Evolutionary conservation across 371 early-diverging fungal genomes (phyloP).

Genomic region (Mucor indicus): DNA sequence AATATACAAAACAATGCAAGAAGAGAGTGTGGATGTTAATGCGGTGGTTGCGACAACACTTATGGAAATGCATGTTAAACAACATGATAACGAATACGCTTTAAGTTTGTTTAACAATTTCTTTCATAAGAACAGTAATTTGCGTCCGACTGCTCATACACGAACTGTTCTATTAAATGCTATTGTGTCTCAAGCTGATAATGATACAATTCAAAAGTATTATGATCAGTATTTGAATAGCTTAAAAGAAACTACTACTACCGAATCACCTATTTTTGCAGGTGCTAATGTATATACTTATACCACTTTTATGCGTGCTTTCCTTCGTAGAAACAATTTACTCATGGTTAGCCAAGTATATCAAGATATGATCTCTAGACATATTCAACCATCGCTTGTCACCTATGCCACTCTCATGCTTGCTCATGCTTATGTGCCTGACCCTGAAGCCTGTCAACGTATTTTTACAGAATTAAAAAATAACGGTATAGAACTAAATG

Average conservation of each 20-base stretch:
- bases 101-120: constrained; percentile 33
- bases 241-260: background rate
- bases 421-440: constrained; percentile 42
- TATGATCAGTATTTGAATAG: constrained; percentile 27
- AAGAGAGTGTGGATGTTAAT: constrained; percentile 24
- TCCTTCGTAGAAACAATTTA: constrained; percentile 33
- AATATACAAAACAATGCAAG: constrained; percentile 31
- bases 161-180: constrained; percentile 43
- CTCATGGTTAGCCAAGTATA: constrained; percentile 40
- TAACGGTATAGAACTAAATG: constrained; percentile 25
- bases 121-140: constrained; percentile 7
- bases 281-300: constrained; percentile 38
- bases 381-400: constrained; percentile 36
- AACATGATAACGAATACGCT: constrained; percentile 38
- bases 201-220: constrained; percentile 18
- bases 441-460: constrained; percentile 34
- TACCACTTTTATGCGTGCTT: constrained; percentile 50
- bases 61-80: constrained; percentile 48
- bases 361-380: constrained; percentile 32
- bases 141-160: constrained; percentile 27
- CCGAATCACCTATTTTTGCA: constrained; percentile 8
- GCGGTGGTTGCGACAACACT: constrained; percentile 35
- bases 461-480: constrained; percentile 33
- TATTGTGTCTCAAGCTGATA: constrained; percentile 22
- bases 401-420: constrained; percentile 45